Base-by-base conservation (phyloP, 1,139 yeast species). In the Entelexis paramagnoliae region DNA sequence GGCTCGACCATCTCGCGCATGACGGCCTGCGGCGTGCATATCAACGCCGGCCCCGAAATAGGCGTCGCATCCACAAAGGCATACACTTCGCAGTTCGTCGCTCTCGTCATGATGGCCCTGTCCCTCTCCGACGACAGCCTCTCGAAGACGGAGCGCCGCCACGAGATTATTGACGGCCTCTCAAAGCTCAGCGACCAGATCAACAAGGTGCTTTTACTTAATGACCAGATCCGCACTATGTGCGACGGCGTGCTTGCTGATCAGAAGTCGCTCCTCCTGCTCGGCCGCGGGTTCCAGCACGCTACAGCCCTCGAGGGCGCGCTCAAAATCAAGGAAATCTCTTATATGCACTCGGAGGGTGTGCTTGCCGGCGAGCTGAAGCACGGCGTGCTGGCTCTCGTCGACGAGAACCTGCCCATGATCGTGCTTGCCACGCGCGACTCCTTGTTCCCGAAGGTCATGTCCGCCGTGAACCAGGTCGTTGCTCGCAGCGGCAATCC, bases 1-100 rank as follows among this genome's bases (percentile, higher is more conserved):
- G 99, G 99, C 64, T 93, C 98, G 7, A 80, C 93, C 49, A 87
- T 93, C 72, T 89, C 97, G 20, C 81, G 96, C 68, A 83, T 80
- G 65, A 93, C 99, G 40, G 95, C 89, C 71, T 93, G 98, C 75
- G 99, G 99, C 78, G 96, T 93, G 52, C 99, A 93, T 69, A 89
- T 93, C 67, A 93, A 93, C 68, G 98, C 98, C 44, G 99, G 99
- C 59, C 98, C 98, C 40, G 99, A 93, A 73, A 91, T 93, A 60
- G 98, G 98, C 68, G 99, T 93, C 62, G 99, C 98, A 13, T 88
- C 97, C n/a, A 93, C 99, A 49, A 93, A 93, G 73, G 98, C 98
- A 28, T 93, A 93, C 72, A 91, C 99, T 17, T 93, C 98, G 26
- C 99, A 93, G 71, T 93, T 82, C 69, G 88, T 93, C 70, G 98